Conservation (phyloP, 83 land plant genomes). For the Thuja plicata region DNA sequence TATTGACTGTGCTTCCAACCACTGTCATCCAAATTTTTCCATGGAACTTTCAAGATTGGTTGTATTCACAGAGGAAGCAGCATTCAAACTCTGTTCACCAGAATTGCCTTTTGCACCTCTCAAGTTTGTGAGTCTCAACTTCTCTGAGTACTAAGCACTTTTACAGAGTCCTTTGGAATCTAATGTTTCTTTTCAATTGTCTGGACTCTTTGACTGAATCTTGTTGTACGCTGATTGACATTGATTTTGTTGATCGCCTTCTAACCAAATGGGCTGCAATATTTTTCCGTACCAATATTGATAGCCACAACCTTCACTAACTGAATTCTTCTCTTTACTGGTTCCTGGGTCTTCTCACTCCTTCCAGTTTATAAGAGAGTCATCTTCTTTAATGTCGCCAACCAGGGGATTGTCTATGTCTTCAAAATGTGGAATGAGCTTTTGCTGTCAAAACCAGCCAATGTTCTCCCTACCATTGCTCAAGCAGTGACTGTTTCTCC, state of each 20-base stretch:
- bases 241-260: neutral
- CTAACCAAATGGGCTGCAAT: neutral
- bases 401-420: neutral
- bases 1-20: neutral
- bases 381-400: neutral
- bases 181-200: neutral
- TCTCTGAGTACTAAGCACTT: neutral
- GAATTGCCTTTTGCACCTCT: neutral
- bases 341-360: neutral
- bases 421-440: neutral
- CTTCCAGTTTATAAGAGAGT: neutral
- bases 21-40: neutral
- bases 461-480: neutral
- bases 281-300: neutral
- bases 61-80: neutral
- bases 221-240: neutral
- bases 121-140: neutral
- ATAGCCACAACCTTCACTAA: neutral
- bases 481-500: neutral
- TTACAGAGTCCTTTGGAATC: neutral
- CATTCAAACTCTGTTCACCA: neutral
- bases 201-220: neutral
- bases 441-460: neutral
- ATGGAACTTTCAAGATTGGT: neutral
- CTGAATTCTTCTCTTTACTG: neutral